Evolutionary conservation across 768 basidiomycete species (phyloP).

Genomic region (Tephrocybe sp.): DNA sequence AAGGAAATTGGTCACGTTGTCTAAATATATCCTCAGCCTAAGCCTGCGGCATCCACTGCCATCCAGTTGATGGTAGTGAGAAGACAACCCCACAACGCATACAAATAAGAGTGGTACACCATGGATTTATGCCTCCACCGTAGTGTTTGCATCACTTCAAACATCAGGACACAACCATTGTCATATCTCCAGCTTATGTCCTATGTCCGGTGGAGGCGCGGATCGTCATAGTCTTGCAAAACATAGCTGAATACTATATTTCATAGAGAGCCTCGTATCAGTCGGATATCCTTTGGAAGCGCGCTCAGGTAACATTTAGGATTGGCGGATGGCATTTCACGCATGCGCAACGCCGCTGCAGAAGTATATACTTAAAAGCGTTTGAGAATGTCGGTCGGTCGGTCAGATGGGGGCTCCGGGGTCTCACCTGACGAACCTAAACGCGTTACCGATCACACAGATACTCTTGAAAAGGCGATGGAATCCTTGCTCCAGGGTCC

Average conservation of each 20-base stretch:
- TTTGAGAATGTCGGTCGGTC: constrained; percentile 4
- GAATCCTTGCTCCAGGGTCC: constrained; percentile 10
- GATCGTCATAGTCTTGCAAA: background rate
- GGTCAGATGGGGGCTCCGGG: constrained; percentile 1
- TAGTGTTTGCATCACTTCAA: constrained; percentile 7
- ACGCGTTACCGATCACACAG: constrained; percentile 13
- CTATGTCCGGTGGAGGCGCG: constrained; percentile 12
- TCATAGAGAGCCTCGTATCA: constrained; percentile 15
- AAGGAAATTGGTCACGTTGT: too few species aligned
- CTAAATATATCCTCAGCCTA: constrained; percentile 5
- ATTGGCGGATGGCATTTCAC: constrained; percentile 13
- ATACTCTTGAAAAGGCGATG: constrained; percentile 8
- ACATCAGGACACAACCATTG: constrained; percentile 7
- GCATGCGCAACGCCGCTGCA: constrained; percentile 8
- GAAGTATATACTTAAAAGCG: background rate
- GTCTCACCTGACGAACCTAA: background rate
- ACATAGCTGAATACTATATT: too few species aligned
- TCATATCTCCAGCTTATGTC: constrained; percentile 16
- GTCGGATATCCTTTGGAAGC: constrained; percentile 14
- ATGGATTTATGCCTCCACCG: background rate
- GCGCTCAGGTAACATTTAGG: constrained; percentile 14
- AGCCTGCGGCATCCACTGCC: background rate
- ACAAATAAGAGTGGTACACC: background rate
- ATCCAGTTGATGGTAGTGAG: background rate
- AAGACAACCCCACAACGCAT: background rate